Evolutionary conservation across 208 protist species (phyloP).

Genomic region (Acanthamoeba royreba): DNA sequence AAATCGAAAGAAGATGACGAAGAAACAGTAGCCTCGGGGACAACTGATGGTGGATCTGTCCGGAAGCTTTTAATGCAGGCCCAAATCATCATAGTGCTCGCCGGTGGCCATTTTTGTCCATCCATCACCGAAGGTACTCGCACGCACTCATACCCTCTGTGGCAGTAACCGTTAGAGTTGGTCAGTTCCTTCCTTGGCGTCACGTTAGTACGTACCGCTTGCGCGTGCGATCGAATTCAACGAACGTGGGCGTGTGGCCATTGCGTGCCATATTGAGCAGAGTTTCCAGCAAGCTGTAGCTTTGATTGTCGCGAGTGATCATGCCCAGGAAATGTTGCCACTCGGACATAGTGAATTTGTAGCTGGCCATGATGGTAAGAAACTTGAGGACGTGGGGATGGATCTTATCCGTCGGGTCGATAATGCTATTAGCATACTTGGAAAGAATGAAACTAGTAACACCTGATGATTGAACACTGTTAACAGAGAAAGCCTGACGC

Average conservation of each 20-base stretch:
- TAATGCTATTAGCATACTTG: background rate
- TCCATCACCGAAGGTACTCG: constrained; percentile 30
- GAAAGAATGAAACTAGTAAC: background rate
- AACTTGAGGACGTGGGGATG: background rate
- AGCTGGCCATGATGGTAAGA: background rate
- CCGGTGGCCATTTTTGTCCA: background rate
- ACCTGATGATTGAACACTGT: background rate
- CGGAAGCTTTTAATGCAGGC: constrained; percentile 1
- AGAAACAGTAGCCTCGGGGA: background rate
- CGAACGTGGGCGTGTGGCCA: background rate
- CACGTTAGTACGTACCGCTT: background rate
- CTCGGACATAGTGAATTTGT: constrained; percentile 20
- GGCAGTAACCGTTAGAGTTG: background rate
- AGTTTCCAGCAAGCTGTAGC: background rate
- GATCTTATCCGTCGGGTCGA: background rate
- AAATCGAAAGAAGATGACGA: background rate
- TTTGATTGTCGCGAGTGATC: background rate
- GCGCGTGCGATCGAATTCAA: constrained; percentile 18
- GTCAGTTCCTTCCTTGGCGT: background rate
- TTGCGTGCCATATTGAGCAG: background rate
- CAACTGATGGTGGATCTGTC: background rate
- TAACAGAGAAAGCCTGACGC: background rate
- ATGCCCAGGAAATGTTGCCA: constrained; percentile 22
- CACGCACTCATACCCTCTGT: constrained; percentile 38
- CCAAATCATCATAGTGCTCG: constrained; percentile 15